Conservation (phyloP, 805 yeast species). For the Saccharomycopsis fermentans region DNA sequence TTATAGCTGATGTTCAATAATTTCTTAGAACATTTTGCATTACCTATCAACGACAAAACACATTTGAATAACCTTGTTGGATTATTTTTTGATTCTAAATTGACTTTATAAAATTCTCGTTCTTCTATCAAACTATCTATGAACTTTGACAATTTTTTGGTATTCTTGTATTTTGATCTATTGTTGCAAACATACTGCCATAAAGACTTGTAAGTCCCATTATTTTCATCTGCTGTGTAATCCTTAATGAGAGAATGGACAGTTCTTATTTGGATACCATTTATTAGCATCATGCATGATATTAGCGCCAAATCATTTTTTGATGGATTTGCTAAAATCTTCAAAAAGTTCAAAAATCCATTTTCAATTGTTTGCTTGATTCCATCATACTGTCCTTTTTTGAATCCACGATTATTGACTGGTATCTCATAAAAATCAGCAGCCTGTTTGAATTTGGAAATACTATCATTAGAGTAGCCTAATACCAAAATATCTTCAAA, state of each 20-base stretch:
- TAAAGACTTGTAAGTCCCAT: neutral
- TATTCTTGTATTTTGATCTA: neutral
- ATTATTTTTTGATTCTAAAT: neutral
- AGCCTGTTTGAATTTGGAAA: slow-evolving; percentile 30
- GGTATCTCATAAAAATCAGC: slow-evolving; percentile 35
- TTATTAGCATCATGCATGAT: slow-evolving; percentile 22
- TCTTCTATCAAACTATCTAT: slow-evolving; percentile 20
- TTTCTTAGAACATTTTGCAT: slow-evolving; percentile 18
- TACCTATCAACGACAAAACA: slow-evolving; percentile 15
- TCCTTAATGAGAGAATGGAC: neutral
- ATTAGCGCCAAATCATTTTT: slow-evolving; percentile 23
- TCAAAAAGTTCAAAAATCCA: slow-evolving; percentile 39
- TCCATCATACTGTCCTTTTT: slow-evolving; percentile 33
- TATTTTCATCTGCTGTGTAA: neutral
- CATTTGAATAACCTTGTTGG: slow-evolving; percentile 15
- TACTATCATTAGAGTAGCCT: slow-evolving; percentile 41
- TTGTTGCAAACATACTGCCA: neutral
- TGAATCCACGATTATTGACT: slow-evolving; percentile 36
- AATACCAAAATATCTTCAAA: slow-evolving; percentile 44
- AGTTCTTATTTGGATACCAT: neutral
- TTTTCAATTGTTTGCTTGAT: slow-evolving; percentile 26
- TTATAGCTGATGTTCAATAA: slow-evolving; percentile 22
- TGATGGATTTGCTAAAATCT: slow-evolving; percentile 27
- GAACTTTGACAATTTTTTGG: slow-evolving; percentile 22
- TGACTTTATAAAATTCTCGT: slow-evolving; percentile 8